Conservation (phyloP, 2,329 filamentous ascomycete species). For the Podosphaera xanthii region DNA sequence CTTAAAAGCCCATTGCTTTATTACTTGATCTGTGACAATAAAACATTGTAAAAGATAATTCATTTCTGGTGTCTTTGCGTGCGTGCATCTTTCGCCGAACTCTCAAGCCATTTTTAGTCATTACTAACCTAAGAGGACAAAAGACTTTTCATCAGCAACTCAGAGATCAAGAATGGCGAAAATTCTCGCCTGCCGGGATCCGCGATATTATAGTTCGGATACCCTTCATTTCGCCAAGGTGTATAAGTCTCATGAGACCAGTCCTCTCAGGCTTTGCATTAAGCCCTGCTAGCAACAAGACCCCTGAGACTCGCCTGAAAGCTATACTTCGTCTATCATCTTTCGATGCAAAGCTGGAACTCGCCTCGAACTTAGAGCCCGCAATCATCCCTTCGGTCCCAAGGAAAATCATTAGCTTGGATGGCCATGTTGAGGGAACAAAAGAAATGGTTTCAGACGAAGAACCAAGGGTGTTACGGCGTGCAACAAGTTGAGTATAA, state of each 20-base stretch:
- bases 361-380: not conserved
- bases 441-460: not conserved
- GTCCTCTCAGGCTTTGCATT: not conserved
- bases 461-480: no score
- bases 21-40: no score
- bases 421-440: not conserved
- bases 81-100: no score
- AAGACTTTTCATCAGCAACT: not conserved
- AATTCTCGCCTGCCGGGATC: not conserved
- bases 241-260: not conserved
- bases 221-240: not conserved
- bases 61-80: no score
- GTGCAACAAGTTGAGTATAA: no score
- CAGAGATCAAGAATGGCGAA: not conserved
- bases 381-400: not conserved
- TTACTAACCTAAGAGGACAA: not conserved
- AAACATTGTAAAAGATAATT: no score
- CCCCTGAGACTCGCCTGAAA: not conserved
- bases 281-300: not conserved
- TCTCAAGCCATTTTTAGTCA: no score
- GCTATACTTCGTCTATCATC: not conserved
- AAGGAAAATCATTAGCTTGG: not conserved
- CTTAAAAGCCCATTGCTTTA: no score
- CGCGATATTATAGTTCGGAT: not conserved
- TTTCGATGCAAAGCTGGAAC: not conserved